A percentile compares a stretch with the other conserved stretches of the same genome.
Conservation (phyloP, 495 filamentous ascomycete genomes). For the Daldinia decipiens region DNA sequence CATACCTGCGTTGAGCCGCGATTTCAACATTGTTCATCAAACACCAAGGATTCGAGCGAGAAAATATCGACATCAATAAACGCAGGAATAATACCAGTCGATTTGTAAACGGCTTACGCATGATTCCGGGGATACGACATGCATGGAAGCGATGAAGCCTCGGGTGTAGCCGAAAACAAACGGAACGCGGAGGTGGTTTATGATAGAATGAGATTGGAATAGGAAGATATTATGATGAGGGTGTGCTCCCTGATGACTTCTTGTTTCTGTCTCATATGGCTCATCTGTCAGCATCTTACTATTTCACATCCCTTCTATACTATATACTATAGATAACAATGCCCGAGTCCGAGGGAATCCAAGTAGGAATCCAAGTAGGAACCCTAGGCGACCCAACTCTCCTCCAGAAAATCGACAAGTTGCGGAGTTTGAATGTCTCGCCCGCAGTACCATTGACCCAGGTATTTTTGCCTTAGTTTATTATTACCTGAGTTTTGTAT, state of each 20-base stretch:
- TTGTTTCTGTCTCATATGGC: no score
- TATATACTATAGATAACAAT: not conserved
- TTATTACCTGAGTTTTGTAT: not conserved
- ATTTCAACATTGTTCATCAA: not conserved
- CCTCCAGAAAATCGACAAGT: constrained; percentile 48
- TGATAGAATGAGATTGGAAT: not conserved
- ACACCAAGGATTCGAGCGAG: not conserved
- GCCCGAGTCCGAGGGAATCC: not conserved
- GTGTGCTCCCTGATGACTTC: not conserved
- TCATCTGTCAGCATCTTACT: not conserved
- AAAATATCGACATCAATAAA: no score
- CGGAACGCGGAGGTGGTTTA: no score
- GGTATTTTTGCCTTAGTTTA: constrained; percentile 1
- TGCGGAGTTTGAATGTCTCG: constrained; percentile 48
- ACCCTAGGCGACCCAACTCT: constrained; percentile 33
- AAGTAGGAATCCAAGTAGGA: not conserved
- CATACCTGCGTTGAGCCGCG: not conserved
- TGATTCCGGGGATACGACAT: no score
- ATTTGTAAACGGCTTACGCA: no score
- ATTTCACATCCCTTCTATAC: not conserved
- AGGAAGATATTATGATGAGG: not conserved
- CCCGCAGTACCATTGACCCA: constrained; percentile 49
- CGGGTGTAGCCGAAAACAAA: no score
- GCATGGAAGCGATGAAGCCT: no score
- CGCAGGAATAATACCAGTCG: not conserved